Evolutionary conservation across 805 yeast species (phyloP).

Genomic region (Candida ovalis): DNA sequence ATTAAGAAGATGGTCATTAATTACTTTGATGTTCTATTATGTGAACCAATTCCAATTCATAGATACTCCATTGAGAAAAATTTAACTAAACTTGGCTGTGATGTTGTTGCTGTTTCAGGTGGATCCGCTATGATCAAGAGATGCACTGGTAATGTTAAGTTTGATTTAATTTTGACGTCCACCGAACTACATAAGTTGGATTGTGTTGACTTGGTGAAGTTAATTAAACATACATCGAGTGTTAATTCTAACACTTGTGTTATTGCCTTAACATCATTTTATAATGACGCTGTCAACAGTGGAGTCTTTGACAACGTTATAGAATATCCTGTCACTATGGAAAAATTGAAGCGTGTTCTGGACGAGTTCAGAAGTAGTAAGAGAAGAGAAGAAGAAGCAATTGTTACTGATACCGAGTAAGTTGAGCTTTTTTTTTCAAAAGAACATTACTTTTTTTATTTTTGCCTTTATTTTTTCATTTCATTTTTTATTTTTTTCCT

Average conservation of each 20-base stretch:
- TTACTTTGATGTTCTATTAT: conserved; percentile 63
- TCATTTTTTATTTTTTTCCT: neutral
- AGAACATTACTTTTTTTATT: neutral
- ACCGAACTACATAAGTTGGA: conserved; percentile 62
- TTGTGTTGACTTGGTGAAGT: conserved; percentile 71
- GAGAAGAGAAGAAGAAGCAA: conserved; percentile 28
- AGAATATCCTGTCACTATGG: conserved; percentile 61
- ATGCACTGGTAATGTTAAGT: conserved; percentile 77
- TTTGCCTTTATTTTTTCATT: neutral
- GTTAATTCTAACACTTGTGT: conserved; percentile 76
- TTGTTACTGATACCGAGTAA: conserved; percentile 32
- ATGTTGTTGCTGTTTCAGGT: conserved; percentile 68
- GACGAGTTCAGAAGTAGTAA: conserved; percentile 20
- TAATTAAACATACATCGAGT: conserved; percentile 71
- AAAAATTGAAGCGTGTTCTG: conserved; percentile 31
- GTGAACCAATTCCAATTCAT: conserved; percentile 85
- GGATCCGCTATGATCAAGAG: conserved; percentile 83
- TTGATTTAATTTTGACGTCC: conserved; percentile 80
- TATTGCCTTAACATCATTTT: conserved; percentile 68
- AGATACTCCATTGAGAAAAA: conserved; percentile 62
- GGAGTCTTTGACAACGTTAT: conserved; percentile 63
- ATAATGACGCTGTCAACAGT: conserved; percentile 56
- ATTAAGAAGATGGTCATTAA: conserved; percentile 18
- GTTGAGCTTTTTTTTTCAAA: no score
- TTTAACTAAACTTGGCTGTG: conserved; percentile 69